These are phyloP conservation scores for Davidsoniella virescens DNA, from an alignment of 2,329 filamentous ascomycete species.

Conservation along the genomic window DNA sequence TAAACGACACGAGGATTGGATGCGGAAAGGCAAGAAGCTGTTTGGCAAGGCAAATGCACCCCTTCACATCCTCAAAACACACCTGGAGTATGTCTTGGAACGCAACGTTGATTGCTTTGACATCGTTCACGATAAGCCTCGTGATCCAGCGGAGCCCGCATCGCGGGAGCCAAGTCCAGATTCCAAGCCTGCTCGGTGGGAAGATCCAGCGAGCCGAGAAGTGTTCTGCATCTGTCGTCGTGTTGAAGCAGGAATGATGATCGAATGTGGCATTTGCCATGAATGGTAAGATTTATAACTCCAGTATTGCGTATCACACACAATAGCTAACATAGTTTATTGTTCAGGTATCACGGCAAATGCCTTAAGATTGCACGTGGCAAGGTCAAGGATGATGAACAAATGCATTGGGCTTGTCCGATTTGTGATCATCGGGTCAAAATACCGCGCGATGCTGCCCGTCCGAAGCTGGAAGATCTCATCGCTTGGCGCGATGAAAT, in stretches of 20 bases:
- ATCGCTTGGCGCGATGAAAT: constrained; percentile 75
- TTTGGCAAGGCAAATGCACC: constrained; percentile 98
- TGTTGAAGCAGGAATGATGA: constrained; percentile 96
- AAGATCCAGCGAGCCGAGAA: constrained; percentile 50
- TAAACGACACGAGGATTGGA: constrained; percentile 95
- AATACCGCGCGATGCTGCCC: constrained; percentile 88
- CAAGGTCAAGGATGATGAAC: constrained; percentile 96
- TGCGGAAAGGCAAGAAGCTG: constrained; percentile 91
- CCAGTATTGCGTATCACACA: too few species aligned
- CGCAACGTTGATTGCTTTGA: constrained; percentile 88
- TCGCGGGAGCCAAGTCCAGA: constrained; percentile 59
- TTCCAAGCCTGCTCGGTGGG: constrained; percentile 36
- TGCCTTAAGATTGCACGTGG: constrained; percentile 94
- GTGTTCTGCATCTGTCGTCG: constrained; percentile 95
- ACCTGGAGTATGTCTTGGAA: constrained; percentile 85
- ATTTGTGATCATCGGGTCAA: constrained; percentile 96
- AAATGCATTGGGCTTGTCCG: constrained; percentile 69
- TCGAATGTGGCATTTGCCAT: constrained; percentile 94
- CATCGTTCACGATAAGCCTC: constrained; percentile 64
- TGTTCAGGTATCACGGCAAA: constrained; percentile 78
- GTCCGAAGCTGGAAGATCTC: constrained; percentile 86
- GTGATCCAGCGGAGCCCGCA: constrained; percentile 79
- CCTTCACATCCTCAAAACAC: constrained; percentile 82
- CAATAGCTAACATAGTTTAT: neutral
- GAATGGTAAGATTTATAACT: constrained; percentile 57